Evolutionary conservation across 345 rosid species (phyloP), one percentile per base, ranked within the genome.

Genomic region (Dovyalis caffra): DNA sequence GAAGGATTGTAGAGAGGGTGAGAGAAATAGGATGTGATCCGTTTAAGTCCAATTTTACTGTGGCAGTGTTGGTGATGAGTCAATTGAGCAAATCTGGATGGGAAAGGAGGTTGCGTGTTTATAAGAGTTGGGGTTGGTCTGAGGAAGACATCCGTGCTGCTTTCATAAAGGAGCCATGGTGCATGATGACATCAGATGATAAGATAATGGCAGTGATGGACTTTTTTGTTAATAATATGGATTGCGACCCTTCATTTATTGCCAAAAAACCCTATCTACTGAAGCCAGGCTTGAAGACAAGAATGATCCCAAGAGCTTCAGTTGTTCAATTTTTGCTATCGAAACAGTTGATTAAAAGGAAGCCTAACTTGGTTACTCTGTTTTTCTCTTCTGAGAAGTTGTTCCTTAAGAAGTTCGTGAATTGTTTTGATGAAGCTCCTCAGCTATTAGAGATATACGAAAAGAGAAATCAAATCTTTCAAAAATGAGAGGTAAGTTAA

Each of bases 181-280:
- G 8, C 64, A 57, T 80, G 69, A 9, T 29, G 21, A 2, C 14
- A 2, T 80, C 82, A 12, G 66, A 70, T 38, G 45, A 67, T 26
- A 76, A 72, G 77, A 72, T 80, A 40, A 38, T 15, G 66, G 62
- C 31, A 14, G 28, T 43, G 23, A 79, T 79, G 83, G 78, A 82
- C 8, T 72, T 58, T 34, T 65, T 73, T 40, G 75, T 75, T 14
- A 74, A 75, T 10, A 29, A 56, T 45, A 70, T 80, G 69, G 79
- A 29, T n/a, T 28, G 53, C 43, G 76, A 66, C 14, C 16, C 76
- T 47, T 75, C 76, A 0, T 11, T 7, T 49, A 49, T 80, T n/a
- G 70, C 32, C 37, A 21, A 47, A 29, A 2, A 1, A 16, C 74
- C 77, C 0, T 3, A 0, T 14, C 29, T 67, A 18, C 9, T 80